Evolutionary conservation across 1,284 basidiomycete genomes (phyloP), one percentile per base, ranked within the genome.

Genomic region (Phylloboletellus chloephorus): DNA sequence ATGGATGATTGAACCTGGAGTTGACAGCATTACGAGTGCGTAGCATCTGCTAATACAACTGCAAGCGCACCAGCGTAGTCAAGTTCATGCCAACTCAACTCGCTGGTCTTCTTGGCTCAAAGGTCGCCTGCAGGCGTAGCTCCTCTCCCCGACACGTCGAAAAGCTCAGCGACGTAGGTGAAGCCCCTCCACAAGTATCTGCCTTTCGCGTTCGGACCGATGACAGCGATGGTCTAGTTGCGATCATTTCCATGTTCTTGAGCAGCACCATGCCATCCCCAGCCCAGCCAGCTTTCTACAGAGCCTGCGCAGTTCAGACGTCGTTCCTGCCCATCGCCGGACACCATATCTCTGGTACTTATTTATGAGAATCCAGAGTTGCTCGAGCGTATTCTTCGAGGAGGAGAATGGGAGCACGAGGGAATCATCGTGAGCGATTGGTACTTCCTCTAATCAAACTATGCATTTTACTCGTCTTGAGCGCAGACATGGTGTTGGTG

Each of bases 121-220:
- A 41, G 19, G 39, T 21, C 6, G 25, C 31, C 11, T 26, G 24
- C 13, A 34, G n/a, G 7, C 22, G 19, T 9, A 30, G 22, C 22
- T 41, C 37, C 21, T 41, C 39, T n/a, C n/a, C n/a, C n/a, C n/a
- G n/a, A n/a, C n/a, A n/a, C 82, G 8, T 78, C 73, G 53, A 71
- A 78, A 0, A 82, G 81, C 3, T 74, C 76, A 37, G 82, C 64
- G 48, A 79, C 78, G 60, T 79, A 87, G 7, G 78, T 79, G 76
- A 79, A 3, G 84, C 84, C 19, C 84, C 84, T 20, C 85, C 84
- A 17, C 78, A 79, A 6, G 80, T 66, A 8, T 79, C 71, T 9
- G 68, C 74, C 73, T 52, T 80, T 81, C 9, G 82, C 82, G 53
- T 84, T 87, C 1, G 76, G 74, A 3, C 85, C 85, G 25, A 88